Evolutionary conservation across 306 rosid genomes (phyloP), one percentile per base, ranked within the genome.

Genomic region (Trifolium pratense): DNA sequence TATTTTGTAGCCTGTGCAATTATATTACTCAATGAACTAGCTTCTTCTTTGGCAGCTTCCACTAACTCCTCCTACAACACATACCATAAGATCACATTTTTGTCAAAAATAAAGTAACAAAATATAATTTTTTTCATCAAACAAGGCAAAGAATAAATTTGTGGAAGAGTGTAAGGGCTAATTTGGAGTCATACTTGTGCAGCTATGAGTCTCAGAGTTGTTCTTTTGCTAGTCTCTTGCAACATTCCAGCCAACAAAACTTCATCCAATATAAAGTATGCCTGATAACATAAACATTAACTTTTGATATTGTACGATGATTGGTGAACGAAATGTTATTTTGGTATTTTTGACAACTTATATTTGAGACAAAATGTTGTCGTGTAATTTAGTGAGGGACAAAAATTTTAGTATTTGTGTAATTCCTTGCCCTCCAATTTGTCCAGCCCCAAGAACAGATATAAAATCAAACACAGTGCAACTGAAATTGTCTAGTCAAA

Each of bases 211-310:
- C 97, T 86, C 2, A 92, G 86, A 65, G 80, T 75, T 9, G 89
- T 81, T 89, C 91, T 93, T 84, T 90, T 93, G 90, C 98, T 93
- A 6, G 98, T 84, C 76, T 93, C 98, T 58, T 91, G 97, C 76
- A 90, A 81, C 12, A 84, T 91, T 36, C 96, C 98, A 29, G 96
- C 98, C 1, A 90, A 88, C 83, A 93, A 73, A 84, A 90, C 74
- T 78, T 93, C 97, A 62, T 93, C 97, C 84, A 93, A 81, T 68
- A 93, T 85, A 72, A 83, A 93, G 72, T 93, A 87, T 63, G 97
- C 97, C 98, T 90, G 71, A 66, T 13, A 43, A 12, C 7, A 43
- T 43, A 13, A 43, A 43, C 16, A 43, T 43, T 13, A 13, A 43
- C 32, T 29, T 29, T 40, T 40, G 46, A 40, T 40, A n/a, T n/a